These are phyloP conservation scores for Wallacemonas sp. DNA, from an alignment of 208 protist species.

Conservation along the genomic window DNA sequence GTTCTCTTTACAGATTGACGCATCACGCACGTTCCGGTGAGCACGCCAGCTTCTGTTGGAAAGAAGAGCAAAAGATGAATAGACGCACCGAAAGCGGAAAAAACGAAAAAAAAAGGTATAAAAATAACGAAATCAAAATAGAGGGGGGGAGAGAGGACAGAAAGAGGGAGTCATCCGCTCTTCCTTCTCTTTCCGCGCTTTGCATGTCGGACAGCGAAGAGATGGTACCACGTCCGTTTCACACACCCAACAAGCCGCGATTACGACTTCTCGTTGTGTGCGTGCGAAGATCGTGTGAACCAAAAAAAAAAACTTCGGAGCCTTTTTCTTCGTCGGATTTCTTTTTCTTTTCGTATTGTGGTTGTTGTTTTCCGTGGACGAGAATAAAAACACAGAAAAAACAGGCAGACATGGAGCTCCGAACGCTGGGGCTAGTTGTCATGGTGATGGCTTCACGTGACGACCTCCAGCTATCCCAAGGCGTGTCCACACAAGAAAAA, in stretches of 20 bases:
- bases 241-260: too few species aligned
- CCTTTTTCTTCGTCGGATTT: conserved; percentile 1
- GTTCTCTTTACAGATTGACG: too few species aligned
- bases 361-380: conserved; percentile 15
- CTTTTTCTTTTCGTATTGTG: conserved; percentile 17
- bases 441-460: neutral
- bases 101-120: neutral
- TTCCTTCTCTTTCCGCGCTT: too few species aligned
- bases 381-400: conserved; percentile 4
- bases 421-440: neutral
- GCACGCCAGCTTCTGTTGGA: too few species aligned
- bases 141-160: conserved; percentile 6
- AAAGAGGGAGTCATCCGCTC: neutral
- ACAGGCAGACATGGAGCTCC: neutral
- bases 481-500: too few species aligned
- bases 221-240: too few species aligned
- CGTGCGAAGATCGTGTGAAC: neutral
- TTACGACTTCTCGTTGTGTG: too few species aligned
- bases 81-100: too few species aligned
- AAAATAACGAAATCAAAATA: neutral
- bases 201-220: too few species aligned
- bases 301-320: conserved; percentile 15
- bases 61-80: too few species aligned
- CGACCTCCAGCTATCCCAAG: neutral
- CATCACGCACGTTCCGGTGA: too few species aligned